phyloP scores from a whole-genome alignment of 202 grass and related monocot species.

The Eragrostis tef region DNA sequence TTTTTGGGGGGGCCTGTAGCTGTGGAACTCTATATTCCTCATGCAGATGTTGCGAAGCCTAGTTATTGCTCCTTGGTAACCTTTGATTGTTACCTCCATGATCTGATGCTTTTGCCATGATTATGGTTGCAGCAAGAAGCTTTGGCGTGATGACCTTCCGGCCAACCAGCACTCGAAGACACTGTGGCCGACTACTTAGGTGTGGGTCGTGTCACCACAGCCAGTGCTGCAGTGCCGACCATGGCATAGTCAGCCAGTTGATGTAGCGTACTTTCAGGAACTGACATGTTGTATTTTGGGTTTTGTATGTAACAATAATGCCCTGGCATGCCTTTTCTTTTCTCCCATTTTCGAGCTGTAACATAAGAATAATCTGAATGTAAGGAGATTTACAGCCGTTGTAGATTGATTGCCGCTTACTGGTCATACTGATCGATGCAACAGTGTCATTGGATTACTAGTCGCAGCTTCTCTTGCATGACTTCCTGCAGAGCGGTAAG shows the following conservation, averaged over 20 bases:
- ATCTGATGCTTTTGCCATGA: slow-evolving; percentile 5
- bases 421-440: slow-evolving; percentile 38
- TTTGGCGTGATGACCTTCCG: slow-evolving; percentile 37
- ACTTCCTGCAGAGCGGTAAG: background rate
- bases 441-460: slow-evolving; percentile 1
- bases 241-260: slow-evolving; percentile 41
- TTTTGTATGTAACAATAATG: slow-evolving; percentile 54
- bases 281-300: slow-evolving; percentile 54
- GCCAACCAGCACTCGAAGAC: slow-evolving; percentile 34
- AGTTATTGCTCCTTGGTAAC: background rate
- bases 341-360: slow-evolving; percentile 45
- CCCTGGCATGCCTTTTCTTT: slow-evolving; percentile 34
- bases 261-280: slow-evolving; percentile 52
- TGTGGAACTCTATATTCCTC: background rate
- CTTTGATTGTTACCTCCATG: slow-evolving; percentile 1
- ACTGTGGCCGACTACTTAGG: slow-evolving; percentile 51
- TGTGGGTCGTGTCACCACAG: slow-evolving; percentile 40
- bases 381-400: too few relatives aligned
- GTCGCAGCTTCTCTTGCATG: background rate
- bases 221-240: slow-evolving; percentile 10
- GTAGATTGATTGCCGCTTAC: slow-evolving; percentile 40
- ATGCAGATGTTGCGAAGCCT: background rate
- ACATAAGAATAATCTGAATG: slow-evolving; percentile 65
- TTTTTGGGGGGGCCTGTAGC: background rate
- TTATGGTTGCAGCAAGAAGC: slow-evolving; percentile 48